Conservation (phyloP, 1,284 basidiomycete species). For the Puccinia triticina region DNA sequence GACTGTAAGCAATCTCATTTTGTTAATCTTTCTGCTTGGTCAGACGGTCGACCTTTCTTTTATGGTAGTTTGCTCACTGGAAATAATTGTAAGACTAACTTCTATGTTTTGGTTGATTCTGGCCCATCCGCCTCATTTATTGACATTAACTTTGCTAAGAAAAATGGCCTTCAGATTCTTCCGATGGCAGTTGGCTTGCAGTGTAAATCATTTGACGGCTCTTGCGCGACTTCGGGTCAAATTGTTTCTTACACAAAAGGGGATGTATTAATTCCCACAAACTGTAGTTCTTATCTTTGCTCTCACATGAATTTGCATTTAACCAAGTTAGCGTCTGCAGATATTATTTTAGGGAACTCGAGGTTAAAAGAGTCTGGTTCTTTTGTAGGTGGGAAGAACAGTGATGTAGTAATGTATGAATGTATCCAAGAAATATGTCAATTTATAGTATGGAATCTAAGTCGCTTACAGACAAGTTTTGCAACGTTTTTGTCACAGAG, state of each 20-base stretch:
- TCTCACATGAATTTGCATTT: background rate
- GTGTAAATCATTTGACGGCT: too few relatives aligned
- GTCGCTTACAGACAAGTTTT: background rate
- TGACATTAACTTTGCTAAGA: too few relatives aligned
- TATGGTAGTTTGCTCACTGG: background rate
- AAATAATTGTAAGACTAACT: too few relatives aligned
- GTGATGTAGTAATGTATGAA: background rate
- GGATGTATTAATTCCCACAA: too few relatives aligned
- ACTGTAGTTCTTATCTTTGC: too few relatives aligned
- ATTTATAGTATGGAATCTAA: background rate
- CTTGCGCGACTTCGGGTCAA: too few relatives aligned
- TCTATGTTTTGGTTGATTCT: background rate
- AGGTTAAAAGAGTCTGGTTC: background rate
- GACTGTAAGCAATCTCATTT: too few relatives aligned
- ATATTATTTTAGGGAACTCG: constrained; percentile 12
- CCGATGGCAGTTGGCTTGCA: too few relatives aligned
- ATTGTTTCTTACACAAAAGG: too few relatives aligned
- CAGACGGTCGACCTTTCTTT: background rate
- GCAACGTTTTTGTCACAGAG: background rate
- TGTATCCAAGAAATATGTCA: background rate
- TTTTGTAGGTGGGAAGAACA: background rate
- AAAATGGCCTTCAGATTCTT: too few relatives aligned
- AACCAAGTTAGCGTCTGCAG: background rate
- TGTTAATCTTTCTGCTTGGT: background rate
- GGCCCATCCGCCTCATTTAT: background rate